These are phyloP conservation scores for Erysiphe neolycopersici DNA, from an alignment of 2,329 filamentous ascomycete species.

Conservation along the genomic window DNA sequence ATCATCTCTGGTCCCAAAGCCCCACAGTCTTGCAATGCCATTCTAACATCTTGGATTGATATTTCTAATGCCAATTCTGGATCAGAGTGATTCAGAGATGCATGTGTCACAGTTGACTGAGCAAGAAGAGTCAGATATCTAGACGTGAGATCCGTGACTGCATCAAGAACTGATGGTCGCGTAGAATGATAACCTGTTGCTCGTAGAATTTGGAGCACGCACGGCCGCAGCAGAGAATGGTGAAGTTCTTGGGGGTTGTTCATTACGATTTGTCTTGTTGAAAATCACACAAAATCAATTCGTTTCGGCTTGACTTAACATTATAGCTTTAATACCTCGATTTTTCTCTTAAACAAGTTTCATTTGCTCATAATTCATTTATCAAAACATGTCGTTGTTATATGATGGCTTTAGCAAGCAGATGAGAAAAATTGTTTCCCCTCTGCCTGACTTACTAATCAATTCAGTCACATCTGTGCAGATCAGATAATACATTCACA, in stretches of 20 bases:
- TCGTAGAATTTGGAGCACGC: slow-evolving; percentile 72
- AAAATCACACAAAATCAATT: too few species aligned
- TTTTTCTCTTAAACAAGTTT: too few species aligned
- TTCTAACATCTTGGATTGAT: slow-evolving; percentile 50
- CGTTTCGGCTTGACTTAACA: too few species aligned
- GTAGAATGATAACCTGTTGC: slow-evolving; percentile 73
- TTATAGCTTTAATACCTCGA: too few species aligned
- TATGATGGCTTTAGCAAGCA: too few species aligned
- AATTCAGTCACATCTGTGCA: too few species aligned
- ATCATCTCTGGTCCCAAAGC: slow-evolving; percentile 41
- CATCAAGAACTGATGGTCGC: slow-evolving; percentile 52
- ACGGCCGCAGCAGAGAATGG: slow-evolving; percentile 62
- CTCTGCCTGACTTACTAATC: too few species aligned
- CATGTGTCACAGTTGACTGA: slow-evolving; percentile 42
- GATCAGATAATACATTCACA: too few species aligned
- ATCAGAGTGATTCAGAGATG: slow-evolving; percentile 32
- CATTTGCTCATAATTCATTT: too few species aligned
- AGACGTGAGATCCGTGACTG: slow-evolving; percentile 62
- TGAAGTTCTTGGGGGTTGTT: slow-evolving; percentile 25
- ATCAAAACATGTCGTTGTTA: too few species aligned
- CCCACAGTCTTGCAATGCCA: slow-evolving; percentile 62
- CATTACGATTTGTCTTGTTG: slow-evolving; percentile 3
- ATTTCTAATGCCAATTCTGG: slow-evolving; percentile 32
- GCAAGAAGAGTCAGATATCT: slow-evolving; percentile 57
- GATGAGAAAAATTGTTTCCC: too few species aligned